These are phyloP conservation scores for Hymenoscyphus repandus DNA, from an alignment of 2,329 filamentous ascomycete species.

Conservation along the genomic window DNA sequence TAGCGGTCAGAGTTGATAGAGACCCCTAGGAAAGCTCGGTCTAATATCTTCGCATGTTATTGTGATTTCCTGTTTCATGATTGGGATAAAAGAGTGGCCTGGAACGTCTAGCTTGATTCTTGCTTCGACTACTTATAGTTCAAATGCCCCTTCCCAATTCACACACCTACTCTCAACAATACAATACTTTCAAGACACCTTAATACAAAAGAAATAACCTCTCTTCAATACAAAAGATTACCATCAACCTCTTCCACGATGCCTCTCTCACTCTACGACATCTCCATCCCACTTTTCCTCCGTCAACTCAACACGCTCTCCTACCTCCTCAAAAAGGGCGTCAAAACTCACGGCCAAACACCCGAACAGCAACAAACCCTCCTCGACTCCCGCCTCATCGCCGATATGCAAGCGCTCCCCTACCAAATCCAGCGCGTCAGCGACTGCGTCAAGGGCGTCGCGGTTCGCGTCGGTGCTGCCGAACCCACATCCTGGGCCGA, in stretches of 20 bases:
- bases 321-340: slow-evolving; percentile 39
- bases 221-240: not conserved
- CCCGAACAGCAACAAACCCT: slow-evolving; percentile 25
- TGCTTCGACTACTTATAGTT: no score
- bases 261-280: slow-evolving; percentile 27
- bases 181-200: no score
- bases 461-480: slow-evolving; percentile 34
- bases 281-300: slow-evolving; percentile 39
- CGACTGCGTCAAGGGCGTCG: slow-evolving; percentile 38
- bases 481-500: slow-evolving; percentile 34
- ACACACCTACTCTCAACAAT: no score
- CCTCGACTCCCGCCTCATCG: slow-evolving; percentile 37
- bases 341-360: slow-evolving; percentile 34
- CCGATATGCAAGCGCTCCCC: slow-evolving; percentile 44
- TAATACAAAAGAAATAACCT: not conserved
- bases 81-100: no score
- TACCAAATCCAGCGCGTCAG: slow-evolving; percentile 43
- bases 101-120: no score
- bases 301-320: slow-evolving; percentile 38
- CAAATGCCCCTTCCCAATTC: no score
- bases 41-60: no score
- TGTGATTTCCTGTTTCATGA: no score
- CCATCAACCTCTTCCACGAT: not conserved
- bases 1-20: no score
- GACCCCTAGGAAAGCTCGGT: no score